A percentile compares a stretch with the other conserved stretches of the same genome.
phyloP scores from a whole-genome alignment of 352 stramenopile genomes.

The Pythium rishiriense region DNA sequence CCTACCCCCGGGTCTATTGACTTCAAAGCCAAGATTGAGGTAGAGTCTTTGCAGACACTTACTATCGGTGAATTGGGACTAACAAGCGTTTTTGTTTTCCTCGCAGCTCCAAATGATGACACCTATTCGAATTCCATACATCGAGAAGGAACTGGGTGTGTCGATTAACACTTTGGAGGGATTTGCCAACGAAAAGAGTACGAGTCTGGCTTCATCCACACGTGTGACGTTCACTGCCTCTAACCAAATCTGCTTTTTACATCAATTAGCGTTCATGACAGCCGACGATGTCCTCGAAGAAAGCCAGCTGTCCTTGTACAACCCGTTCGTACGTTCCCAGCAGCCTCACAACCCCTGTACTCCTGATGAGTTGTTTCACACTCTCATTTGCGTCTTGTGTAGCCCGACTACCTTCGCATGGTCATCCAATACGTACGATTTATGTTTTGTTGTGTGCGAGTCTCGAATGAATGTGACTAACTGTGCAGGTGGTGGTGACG shows the following conservation, averaged over 20 bases:
- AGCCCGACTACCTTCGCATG: slow-evolving; percentile 86
- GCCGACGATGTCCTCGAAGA: slow-evolving; percentile 83
- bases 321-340: slow-evolving; percentile 71
- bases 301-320: slow-evolving; percentile 78
- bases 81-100: not conserved
- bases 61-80: not conserved
- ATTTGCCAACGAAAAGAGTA: slow-evolving; percentile 82
- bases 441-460: no score
- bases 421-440: slow-evolving; percentile 83
- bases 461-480: no score
- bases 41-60: slow-evolving; percentile 16
- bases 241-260: not conserved
- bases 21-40: slow-evolving; percentile 85
- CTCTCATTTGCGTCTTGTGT: not conserved
- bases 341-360: not conserved
- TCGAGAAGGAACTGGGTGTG: slow-evolving; percentile 74
- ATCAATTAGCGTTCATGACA: slow-evolving; percentile 71
- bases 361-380: not conserved
- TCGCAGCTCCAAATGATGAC: slow-evolving; percentile 87
- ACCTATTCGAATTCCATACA: slow-evolving; percentile 85
- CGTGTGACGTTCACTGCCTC: not conserved
- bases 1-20: slow-evolving; percentile 38
- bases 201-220: slow-evolving; percentile 8
- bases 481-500: no score
- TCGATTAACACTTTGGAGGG: slow-evolving; percentile 77